These are phyloP conservation scores for Tetracentron sinense DNA, from an alignment of 164 flowering plant species.

Conservation along the genomic window DNA sequence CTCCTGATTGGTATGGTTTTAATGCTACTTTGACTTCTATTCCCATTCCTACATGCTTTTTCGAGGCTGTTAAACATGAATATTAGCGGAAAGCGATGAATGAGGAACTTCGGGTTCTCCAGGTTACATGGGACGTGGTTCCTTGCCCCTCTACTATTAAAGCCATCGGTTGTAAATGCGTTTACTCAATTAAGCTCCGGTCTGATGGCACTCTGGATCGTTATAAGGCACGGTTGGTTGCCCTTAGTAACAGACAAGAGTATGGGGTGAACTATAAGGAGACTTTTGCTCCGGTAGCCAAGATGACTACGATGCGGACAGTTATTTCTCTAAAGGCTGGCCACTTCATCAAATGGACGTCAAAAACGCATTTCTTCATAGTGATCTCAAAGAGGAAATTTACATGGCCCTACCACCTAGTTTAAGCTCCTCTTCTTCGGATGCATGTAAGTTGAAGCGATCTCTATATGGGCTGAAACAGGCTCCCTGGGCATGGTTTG, in stretches of 20 bases:
- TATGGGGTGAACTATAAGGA: neutral
- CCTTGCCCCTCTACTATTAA: neutral
- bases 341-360: constrained; percentile 5
- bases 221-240: constrained; percentile 10
- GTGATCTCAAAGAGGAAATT: too few relatives aligned
- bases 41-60: neutral
- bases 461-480: too few relatives aligned
- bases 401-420: too few relatives aligned
- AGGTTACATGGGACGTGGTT: constrained; percentile 1
- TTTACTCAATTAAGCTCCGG: neutral
- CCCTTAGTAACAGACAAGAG: neutral
- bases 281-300: constrained; percentile 6
- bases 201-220: constrained; percentile 6
- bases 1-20: neutral
- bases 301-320: constrained; percentile 4
- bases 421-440: too few relatives aligned
- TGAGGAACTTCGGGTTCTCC: neutral
- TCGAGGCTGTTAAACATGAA: neutral
- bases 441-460: too few relatives aligned
- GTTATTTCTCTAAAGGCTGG: neutral
- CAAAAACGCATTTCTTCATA: constrained; percentile 1
- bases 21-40: neutral
- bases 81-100: neutral
- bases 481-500: too few relatives aligned
- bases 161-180: constrained; percentile 9